These are phyloP conservation scores for Russula emetica DNA, from an alignment of 768 basidiomycete genomes.

Conservation along the genomic window DNA sequence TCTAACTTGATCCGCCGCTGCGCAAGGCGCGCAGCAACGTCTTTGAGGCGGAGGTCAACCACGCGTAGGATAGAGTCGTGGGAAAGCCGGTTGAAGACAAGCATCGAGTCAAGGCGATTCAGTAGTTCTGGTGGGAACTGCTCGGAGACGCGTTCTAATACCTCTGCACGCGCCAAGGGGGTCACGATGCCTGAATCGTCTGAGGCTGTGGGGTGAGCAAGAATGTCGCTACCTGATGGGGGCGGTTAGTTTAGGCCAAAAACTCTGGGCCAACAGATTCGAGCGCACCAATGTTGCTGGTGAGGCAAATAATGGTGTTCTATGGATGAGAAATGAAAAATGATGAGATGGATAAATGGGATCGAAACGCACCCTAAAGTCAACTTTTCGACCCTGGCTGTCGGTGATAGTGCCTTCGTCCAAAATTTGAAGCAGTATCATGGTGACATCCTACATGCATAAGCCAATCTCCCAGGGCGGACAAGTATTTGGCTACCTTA, in stretches of 20 bases:
- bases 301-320: constrained; percentile 91
- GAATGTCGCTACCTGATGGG: constrained; percentile 52
- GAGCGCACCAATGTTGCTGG: constrained; percentile 69
- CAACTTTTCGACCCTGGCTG: constrained; percentile 86
- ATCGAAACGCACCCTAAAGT: constrained; percentile 63
- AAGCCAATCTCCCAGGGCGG: background rate
- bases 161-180: constrained; percentile 54
- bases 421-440: constrained; percentile 86
- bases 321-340: constrained; percentile 30
- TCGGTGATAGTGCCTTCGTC: constrained; percentile 90
- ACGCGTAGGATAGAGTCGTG: constrained; percentile 69
- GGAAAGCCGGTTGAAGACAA: constrained; percentile 89
- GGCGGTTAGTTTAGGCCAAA: background rate
- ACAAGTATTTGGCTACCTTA: constrained; percentile 44
- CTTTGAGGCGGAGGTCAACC: constrained; percentile 68
- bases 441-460: constrained; percentile 62
- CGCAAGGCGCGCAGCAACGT: constrained; percentile 64
- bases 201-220: constrained; percentile 63
- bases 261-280: background rate
- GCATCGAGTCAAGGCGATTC: constrained; percentile 81
- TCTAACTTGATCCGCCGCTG: constrained; percentile 66
- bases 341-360: background rate
- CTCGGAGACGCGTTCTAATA: constrained; percentile 68
- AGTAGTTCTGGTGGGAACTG: constrained; percentile 89
- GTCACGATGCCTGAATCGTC: constrained; percentile 62